Base-by-base conservation (phyloP, 2,329 filamentous ascomycete species). In the Fusarium secorum region DNA sequence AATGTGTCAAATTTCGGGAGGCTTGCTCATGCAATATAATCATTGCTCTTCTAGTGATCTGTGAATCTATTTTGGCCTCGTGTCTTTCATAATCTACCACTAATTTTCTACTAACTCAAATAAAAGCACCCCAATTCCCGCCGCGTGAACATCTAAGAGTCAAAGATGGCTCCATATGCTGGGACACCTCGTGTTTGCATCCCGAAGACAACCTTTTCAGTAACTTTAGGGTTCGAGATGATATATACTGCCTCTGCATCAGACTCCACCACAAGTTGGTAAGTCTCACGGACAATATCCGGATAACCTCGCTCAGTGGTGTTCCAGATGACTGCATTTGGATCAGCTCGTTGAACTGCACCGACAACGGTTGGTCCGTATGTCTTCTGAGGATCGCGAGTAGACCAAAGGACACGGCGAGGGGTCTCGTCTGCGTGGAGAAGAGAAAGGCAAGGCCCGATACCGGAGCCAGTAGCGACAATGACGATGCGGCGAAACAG, bases 171-270 rank as follows among this genome's bases (percentile, higher is more conserved):
- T 2, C 63, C 63, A 36, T 60, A 66, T 10, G 63, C 63, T 3
- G 45, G 32, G 11, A 66, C 22, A 1, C 63, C 63, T 0, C 63
- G 24, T 4, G 61, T 66, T 33, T 66, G 63, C 63, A 66, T 66
- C 1, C 63, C 61, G 11, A 66, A 60, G 0, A 66, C 63, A 32
- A 66, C 63, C 18, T 66, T 66, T 6, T 65, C 63, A 4, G 63
- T 66, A 3, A 66, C 63, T 28, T 66, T 66, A 3, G 63, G 63
- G 11, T 66, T 66, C 0, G 63, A 66, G 7, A 66, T 66, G 11
- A 66, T 66, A 5, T 66, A 66, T 0, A 66, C 63, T 3, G 63
- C 63, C 39, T 66, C 63, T 6, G 63, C 61, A 8, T 66, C 24
- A 3, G 61, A 66, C 45, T 66, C 61, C 13, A 66, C 38, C 1